These are phyloP conservation scores for Phialophora expanda DNA, from an alignment of 2,329 filamentous ascomycete species.

Conservation along the genomic window DNA sequence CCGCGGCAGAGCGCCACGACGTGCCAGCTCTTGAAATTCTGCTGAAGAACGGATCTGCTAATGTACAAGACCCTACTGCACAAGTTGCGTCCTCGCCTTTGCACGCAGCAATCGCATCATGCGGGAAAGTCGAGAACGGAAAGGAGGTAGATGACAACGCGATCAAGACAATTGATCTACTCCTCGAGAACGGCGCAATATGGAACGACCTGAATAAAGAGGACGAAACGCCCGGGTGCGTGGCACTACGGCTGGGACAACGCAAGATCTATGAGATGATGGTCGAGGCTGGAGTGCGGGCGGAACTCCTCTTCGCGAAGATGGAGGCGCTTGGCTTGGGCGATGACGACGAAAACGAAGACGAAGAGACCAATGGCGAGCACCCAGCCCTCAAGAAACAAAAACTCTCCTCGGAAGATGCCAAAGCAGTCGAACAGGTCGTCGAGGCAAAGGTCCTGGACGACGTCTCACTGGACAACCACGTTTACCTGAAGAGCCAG, in stretches of 20 bases:
- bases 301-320: slow-evolving; percentile 18
- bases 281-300: slow-evolving; percentile 16
- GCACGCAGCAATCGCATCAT: slow-evolving; percentile 13
- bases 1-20: slow-evolving; percentile 18
- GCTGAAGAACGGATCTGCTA: slow-evolving; percentile 15
- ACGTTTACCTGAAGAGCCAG: slow-evolving; percentile 14
- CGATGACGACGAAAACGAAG: neutral
- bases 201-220: slow-evolving; percentile 17
- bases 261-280: slow-evolving; percentile 20
- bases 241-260: slow-evolving; percentile 12
- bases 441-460: slow-evolving; percentile 13
- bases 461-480: slow-evolving; percentile 16
- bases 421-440: neutral
- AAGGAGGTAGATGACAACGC: slow-evolving; percentile 11
- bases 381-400: slow-evolving; percentile 4
- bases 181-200: slow-evolving; percentile 16
- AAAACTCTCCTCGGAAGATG: slow-evolving; percentile 8
- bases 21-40: slow-evolving; percentile 12
- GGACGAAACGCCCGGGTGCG: slow-evolving; percentile 17
- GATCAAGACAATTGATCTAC: slow-evolving; percentile 12
- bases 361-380: neutral
- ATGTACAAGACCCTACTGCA: slow-evolving; percentile 8
- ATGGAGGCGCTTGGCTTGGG: slow-evolving; percentile 12
- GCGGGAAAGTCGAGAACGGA: slow-evolving; percentile 5
- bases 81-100: slow-evolving; percentile 9